Base-by-base conservation (phyloP, 441 rosid genomes). In the Gossypium laxum region DNA sequence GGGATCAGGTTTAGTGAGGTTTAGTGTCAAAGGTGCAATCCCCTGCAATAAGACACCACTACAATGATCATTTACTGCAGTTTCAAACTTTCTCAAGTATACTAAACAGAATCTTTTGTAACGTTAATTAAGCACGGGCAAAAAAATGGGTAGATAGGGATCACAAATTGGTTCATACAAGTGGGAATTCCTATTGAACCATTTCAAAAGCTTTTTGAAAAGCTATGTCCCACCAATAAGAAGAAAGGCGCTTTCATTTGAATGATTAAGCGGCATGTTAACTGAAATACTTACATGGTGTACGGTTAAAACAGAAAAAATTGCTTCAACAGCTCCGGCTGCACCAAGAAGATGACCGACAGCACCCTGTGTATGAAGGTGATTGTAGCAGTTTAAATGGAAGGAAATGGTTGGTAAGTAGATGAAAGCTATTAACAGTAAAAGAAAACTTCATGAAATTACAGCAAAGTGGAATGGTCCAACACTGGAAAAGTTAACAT, bases 311-410 rank as follows among this genome's bases (percentile, higher is more conserved):
- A 90, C 78, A 10, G 91, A 48, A 62, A 89, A 90, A 77, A 91
- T 89, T 76, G 96, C 93, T 84, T 90, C 97, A 67, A 90, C 93
- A 0, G 98, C 95, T 75, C 96, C 92, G 58, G 96, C 96, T 69
- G 97, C 97, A 79, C 98, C 98, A 74, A 93, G 98, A 38, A 91
- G 96, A 88, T 93, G 98, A 73, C 98, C 97, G n/a, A 90, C 32
- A 7, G 96, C 97, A 17, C 96, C 97, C 96, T 91, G 84, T 67
- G 41, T 28, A 50, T 70, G 47, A 58, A 10, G 12, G 52, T 7
- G 0, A 22, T 48, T 48, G 54, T 38, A 59, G 64, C 11, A 60
- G 43, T 4, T 41, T 63, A 11, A 45, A 66, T 6, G 38, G 5
- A 15, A 26, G 30, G 12, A 26, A 48, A 65, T 24, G 70, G 41